Base-by-base conservation (phyloP, 2,329 filamentous ascomycete genomes). In the Lizonia empirigonia region DNA sequence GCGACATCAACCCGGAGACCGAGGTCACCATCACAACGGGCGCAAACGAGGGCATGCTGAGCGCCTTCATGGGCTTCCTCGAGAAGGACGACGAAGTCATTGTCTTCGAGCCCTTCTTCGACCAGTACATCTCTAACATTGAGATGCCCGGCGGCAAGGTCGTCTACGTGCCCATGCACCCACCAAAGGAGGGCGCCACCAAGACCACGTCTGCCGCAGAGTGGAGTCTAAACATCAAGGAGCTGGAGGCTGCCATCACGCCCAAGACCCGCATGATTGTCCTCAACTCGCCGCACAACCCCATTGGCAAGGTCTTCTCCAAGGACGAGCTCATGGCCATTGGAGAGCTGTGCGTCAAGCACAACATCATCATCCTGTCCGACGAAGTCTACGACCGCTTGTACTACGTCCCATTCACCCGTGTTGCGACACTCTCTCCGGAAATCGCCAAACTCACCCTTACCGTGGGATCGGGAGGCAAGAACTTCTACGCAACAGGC, bases 51-150 rank as follows among this genome's bases (percentile, higher is more conserved):
- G 88, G 82, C 65, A 97, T 97, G 91, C 80, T 99, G 59, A 93
- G 90, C 70, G 94, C 92, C 0, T 97, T 99, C 70, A 97, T 99
- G 94, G 94, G 84, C 2, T 99, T 99, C 65, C 86, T 99, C 51
- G 94, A 99, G 75, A 83, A 85, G 1, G 94, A 91, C 10, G 94
- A 99, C 69, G 94, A 99, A 74, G 94, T 97, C 60, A 97, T 99
- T 61, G 84, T 99, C 49, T 97, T 99, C 72, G 94, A 99, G 78
- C 94, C 94, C 9, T 99, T 97, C 77, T 99, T 97, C 72, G 94
- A 99, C 76, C 94, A 99, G 86, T 96, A 97, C 73, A 96, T 99
- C 62, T 91, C 88, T 79, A 99, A 99, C 76, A 97, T 99, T 59
- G 90, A 97, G 75, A 97, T 99, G 92, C 87, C 94, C 1, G 94